Evolutionary conservation across 2,329 filamentous ascomycete species (phyloP).

Genomic region (Fusarium anguioides): DNA sequence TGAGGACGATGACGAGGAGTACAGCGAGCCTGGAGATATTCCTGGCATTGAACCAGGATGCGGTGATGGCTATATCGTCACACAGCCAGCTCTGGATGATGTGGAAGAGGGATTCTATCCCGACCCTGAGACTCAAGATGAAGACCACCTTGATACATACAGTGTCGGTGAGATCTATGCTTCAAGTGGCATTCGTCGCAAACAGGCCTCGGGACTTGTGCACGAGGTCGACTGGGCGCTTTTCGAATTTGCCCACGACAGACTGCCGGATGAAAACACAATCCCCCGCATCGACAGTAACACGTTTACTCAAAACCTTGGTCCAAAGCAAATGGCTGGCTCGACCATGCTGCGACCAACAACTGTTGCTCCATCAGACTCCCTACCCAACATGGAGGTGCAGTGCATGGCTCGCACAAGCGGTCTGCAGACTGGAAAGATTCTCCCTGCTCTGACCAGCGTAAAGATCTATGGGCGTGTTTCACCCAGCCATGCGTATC

Average conservation of each 20-base stretch:
- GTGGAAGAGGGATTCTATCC: constrained; percentile 87
- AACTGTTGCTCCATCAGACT: constrained; percentile 67
- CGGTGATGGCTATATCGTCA: constrained; percentile 82
- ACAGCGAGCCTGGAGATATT: constrained; percentile 77
- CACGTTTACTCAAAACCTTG: constrained; percentile 20
- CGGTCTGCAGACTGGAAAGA: constrained; percentile 81
- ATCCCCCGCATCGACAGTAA: constrained; percentile 60
- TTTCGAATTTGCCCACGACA: constrained; percentile 79
- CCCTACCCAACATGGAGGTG: constrained; percentile 79
- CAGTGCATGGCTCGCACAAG: constrained; percentile 91
- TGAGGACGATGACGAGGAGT: constrained; percentile 66
- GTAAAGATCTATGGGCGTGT: constrained; percentile 89
- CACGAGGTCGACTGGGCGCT: constrained; percentile 98
- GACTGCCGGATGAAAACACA: constrained; percentile 77
- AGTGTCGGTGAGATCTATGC: constrained; percentile 87
- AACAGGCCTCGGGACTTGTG: constrained; percentile 74
- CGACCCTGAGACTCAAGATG: constrained; percentile 73
- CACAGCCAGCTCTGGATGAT: constrained; percentile 91
- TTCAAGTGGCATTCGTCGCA: constrained; percentile 87
- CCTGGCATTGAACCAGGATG: constrained; percentile 80
- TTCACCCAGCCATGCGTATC: constrained; percentile 79
- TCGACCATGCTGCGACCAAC: constrained; percentile 61
- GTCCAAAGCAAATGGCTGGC: constrained; percentile 35
- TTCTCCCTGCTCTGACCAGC: constrained; percentile 80
- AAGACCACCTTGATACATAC: constrained; percentile 85